phyloP scores from a whole-genome alignment of 2,329 filamentous ascomycete genomes.

The Chaetomium sp. region DNA sequence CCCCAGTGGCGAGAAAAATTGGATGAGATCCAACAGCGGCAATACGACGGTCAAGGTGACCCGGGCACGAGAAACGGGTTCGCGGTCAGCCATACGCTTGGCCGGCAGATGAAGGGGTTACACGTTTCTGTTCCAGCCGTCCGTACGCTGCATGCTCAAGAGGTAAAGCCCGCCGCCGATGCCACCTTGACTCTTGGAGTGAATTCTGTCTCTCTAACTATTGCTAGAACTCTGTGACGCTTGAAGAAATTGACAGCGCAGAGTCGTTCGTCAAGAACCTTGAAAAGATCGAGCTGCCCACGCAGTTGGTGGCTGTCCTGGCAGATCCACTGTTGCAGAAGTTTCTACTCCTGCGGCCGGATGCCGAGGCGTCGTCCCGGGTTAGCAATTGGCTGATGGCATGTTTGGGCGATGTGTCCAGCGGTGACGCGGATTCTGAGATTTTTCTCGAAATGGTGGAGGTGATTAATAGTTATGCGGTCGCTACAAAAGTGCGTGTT shows the following conservation, averaged over 20 bases:
- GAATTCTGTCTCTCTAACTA: slow-evolving; percentile 13
- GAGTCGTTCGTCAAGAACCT: slow-evolving; percentile 64
- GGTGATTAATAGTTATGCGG: slow-evolving; percentile 49
- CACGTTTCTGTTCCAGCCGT: slow-evolving; percentile 58
- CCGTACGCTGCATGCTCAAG: slow-evolving; percentile 66
- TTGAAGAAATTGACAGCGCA: slow-evolving; percentile 73
- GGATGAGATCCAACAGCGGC: slow-evolving; percentile 57
- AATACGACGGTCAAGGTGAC: slow-evolving; percentile 40
- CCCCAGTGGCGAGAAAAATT: slow-evolving; percentile 65
- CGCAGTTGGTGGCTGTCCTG: slow-evolving; percentile 71
- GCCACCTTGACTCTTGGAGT: not conserved
- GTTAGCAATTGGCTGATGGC: slow-evolving; percentile 54
- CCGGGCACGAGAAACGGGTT: slow-evolving; percentile 49
- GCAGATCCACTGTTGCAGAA: slow-evolving; percentile 74
- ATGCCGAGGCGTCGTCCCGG: slow-evolving; percentile 44
- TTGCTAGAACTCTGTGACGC: slow-evolving; percentile 50
- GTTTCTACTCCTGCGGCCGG: slow-evolving; percentile 58
- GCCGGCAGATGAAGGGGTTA: slow-evolving; percentile 38
- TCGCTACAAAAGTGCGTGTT: slow-evolving; percentile 46
- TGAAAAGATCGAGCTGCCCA: slow-evolving; percentile 74
- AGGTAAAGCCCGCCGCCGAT: slow-evolving; percentile 38
- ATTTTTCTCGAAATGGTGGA: slow-evolving; percentile 49
- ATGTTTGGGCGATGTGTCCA: slow-evolving; percentile 48
- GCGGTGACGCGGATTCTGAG: slow-evolving; percentile 44
- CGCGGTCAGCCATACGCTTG: slow-evolving; percentile 52